A percentile compares a stretch with the other conserved stretches of the same genome.
Conservation (phyloP, 139 green algal genomes). For the Raphidocelis subcapitata region DNA sequence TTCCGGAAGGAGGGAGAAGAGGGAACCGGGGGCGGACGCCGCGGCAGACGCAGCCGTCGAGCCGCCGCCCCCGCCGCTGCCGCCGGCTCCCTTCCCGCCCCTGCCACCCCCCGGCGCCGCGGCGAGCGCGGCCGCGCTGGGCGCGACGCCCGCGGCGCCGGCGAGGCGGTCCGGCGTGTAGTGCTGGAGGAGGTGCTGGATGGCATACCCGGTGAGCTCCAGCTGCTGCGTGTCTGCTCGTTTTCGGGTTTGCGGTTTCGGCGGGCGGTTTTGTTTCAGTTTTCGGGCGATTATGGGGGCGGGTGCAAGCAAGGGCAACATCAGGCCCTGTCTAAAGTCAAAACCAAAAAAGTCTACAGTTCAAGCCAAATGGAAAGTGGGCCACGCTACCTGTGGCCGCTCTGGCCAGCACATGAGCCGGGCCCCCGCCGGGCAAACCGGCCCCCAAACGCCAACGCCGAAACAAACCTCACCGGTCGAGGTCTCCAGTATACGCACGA, state of each 20-base stretch:
- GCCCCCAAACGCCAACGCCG: too few relatives aligned
- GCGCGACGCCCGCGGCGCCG: background rate
- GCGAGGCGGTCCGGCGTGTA: constrained; percentile 17
- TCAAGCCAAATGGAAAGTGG: too few relatives aligned
- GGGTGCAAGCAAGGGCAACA: too few relatives aligned
- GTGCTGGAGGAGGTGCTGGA: constrained; percentile 65
- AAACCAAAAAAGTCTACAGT: too few relatives aligned
- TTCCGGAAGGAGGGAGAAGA: constrained; percentile 58
- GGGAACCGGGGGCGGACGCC: constrained; percentile 20
- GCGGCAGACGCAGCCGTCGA: background rate
- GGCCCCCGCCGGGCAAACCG: too few relatives aligned
- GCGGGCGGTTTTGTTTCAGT: too few relatives aligned
- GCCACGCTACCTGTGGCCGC: too few relatives aligned
- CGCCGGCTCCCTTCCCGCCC: background rate
- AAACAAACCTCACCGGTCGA: constrained; percentile 36
- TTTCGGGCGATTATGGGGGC: too few relatives aligned
- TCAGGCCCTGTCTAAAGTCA: too few relatives aligned
- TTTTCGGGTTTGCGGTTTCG: too few relatives aligned
- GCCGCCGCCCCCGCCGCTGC: background rate
- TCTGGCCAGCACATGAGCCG: too few relatives aligned
- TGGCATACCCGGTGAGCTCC: constrained; percentile 72
- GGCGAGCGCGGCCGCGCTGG: background rate
- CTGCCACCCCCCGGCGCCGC: background rate
- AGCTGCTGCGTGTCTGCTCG: constrained; percentile 61
- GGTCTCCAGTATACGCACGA: constrained; percentile 81